A percentile compares a stretch with the other conserved stretches of the same genome.
phyloP scores from a whole-genome alignment of 352 stramenopile species.

The Phytophthora sansomeana region DNA sequence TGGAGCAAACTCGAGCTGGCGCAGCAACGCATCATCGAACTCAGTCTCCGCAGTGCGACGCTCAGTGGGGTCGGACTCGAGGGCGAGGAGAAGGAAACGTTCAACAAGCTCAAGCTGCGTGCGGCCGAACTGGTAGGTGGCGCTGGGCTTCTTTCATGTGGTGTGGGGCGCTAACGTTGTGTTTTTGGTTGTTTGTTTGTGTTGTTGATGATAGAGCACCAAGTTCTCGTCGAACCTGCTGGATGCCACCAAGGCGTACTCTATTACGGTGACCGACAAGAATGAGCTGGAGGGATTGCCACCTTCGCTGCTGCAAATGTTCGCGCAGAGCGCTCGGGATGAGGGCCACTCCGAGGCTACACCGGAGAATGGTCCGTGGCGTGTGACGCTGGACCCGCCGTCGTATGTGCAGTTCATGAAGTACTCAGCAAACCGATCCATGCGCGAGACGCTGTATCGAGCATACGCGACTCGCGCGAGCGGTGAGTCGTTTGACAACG shows the following conservation, averaged over 20 bases:
- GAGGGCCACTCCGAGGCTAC: conserved; percentile 74
- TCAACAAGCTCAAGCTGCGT: conserved; percentile 97
- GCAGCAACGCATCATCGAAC: conserved; percentile 92
- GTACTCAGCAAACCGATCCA: conserved; percentile 89
- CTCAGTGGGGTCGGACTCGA: conserved; percentile 95
- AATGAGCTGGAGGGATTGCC: conserved; percentile 92
- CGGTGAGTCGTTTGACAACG: conserved; percentile 91
- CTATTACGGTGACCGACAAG: conserved; percentile 88
- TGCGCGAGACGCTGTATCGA: conserved; percentile 95
- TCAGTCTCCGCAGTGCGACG: conserved; percentile 87
- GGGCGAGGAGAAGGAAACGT: conserved; percentile 91
- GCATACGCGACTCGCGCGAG: conserved; percentile 94
- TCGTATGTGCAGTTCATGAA: conserved; percentile 97
- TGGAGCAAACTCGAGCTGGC: conserved; percentile 63
- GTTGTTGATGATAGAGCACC: conserved; percentile 68
- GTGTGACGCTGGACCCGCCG: conserved; percentile 95
- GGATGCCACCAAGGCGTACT: conserved; percentile 97
- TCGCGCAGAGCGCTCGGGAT: conserved; percentile 87
- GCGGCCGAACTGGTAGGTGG: conserved; percentile 86
- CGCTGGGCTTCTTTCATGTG: too few relatives aligned
- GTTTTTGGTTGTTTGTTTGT: not conserved
- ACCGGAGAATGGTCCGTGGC: conserved; percentile 91
- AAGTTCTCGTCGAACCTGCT: conserved; percentile 98
- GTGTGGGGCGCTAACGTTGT: too few relatives aligned
- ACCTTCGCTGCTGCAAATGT: conserved; percentile 91